These are phyloP conservation scores for Nidularia sp. DNA, from an alignment of 768 basidiomycete genomes.

Conservation along the genomic window DNA sequence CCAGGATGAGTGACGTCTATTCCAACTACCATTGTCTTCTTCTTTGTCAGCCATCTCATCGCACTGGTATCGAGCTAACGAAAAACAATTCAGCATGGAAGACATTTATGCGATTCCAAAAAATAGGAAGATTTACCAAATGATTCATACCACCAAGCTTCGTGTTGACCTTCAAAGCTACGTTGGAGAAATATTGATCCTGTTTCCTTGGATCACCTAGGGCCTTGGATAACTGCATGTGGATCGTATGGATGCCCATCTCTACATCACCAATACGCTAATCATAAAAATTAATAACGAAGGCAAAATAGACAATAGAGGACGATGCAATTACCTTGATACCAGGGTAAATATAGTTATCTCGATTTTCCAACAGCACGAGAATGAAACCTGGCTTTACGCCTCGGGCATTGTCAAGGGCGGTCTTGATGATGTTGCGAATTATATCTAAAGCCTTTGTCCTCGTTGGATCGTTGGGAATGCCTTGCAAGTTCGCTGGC, in stretches of 20 bases:
- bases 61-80: conserved; percentile 46
- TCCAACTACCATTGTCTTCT: conserved; percentile 79
- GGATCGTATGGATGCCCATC: conserved; percentile 73
- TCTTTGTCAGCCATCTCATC: conserved; percentile 62
- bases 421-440: conserved; percentile 29
- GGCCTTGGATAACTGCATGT: conserved; percentile 65
- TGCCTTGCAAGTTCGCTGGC: conserved; percentile 20
- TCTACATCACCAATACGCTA: conserved; percentile 67
- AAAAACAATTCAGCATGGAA: neutral
- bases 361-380: conserved; percentile 61
- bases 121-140: conserved; percentile 22
- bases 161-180: conserved; percentile 77
- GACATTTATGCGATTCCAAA: neutral
- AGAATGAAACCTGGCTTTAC: conserved; percentile 61
- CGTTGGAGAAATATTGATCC: conserved; percentile 80
- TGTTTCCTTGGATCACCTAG: conserved; percentile 50
- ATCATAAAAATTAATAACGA: neutral
- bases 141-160: conserved; percentile 85
- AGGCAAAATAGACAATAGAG: neutral
- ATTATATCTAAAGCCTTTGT: conserved; percentile 34
- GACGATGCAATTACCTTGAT: conserved; percentile 47
- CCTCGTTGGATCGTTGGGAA: conserved; percentile 28
- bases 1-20: conserved; percentile 84
- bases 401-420: conserved; percentile 9
- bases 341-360: conserved; percentile 77